A percentile compares a stretch with the other conserved stretches of the same genome.
Evolutionary conservation across 208 protist species (phyloP).

Genomic region (Leptomonas seymouri): DNA sequence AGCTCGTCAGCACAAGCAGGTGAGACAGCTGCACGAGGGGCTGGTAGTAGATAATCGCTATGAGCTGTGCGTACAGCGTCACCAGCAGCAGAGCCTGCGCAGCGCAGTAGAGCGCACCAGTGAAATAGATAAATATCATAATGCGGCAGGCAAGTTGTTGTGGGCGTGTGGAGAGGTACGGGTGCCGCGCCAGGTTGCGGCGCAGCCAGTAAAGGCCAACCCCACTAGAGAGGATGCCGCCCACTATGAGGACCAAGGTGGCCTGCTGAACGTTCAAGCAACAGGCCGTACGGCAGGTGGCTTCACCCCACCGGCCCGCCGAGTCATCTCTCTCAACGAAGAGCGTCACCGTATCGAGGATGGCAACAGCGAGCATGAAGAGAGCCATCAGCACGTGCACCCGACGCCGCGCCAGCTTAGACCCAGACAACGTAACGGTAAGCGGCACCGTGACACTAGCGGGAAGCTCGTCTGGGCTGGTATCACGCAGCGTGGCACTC

Average conservation of each 20-base stretch:
- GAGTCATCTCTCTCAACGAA: conserved; percentile 38
- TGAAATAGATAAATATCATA: conserved; percentile 83
- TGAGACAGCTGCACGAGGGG: conserved; percentile 66
- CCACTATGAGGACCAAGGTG: conserved; percentile 49
- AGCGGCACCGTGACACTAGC: not conserved
- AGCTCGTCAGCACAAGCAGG: conserved; percentile 64
- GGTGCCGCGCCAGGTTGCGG: conserved; percentile 51
- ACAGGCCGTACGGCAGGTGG: conserved; percentile 26
- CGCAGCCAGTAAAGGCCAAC: conserved; percentile 59
- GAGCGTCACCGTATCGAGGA: conserved; percentile 39
- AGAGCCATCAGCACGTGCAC: conserved; percentile 29
- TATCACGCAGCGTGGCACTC: too few relatives aligned
- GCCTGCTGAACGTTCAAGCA: conserved; percentile 37
- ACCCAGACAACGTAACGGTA: conserved; percentile 15
- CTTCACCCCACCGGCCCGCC: conserved; percentile 35
- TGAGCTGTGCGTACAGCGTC: conserved; percentile 51
- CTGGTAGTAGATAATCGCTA: conserved; percentile 69
- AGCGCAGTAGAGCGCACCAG: conserved; percentile 61
- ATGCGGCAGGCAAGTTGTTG: conserved; percentile 82
- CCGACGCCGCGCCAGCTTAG: conserved; percentile 40
- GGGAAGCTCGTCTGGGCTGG: not conserved
- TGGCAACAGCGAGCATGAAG: conserved; percentile 37
- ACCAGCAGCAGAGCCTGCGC: conserved; percentile 48
- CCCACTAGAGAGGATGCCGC: conserved; percentile 51
- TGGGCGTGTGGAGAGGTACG: conserved; percentile 77